phyloP scores from a whole-genome alignment of 106 monocot genomes.

The Allium fistulosum region DNA sequence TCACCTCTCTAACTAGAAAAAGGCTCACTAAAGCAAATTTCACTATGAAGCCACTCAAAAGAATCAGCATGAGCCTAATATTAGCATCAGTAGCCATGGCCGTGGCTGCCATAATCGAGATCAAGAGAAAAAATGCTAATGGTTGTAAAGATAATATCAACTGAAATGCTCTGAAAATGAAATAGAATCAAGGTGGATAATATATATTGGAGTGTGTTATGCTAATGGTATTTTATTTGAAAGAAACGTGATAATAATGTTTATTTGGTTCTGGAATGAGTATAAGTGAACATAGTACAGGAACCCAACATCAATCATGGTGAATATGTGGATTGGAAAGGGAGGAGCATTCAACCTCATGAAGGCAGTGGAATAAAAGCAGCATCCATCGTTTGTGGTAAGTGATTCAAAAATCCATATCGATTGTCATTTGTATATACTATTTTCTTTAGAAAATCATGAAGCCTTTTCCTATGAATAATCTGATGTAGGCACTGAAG shows the following conservation, averaged over 20 bases:
- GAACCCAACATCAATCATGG: background rate
- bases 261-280: too few species aligned
- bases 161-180: too few species aligned
- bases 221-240: too few species aligned
- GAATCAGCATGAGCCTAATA: constrained; percentile 13
- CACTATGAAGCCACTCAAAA: background rate
- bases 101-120: constrained; percentile 14
- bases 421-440: too few species aligned
- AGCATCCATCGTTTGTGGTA: background rate
- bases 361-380: constrained; percentile 1
- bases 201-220: too few species aligned
- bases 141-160: too few species aligned
- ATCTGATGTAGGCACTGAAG: too few species aligned
- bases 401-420: too few species aligned
- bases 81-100: constrained; percentile 12
- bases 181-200: too few species aligned
- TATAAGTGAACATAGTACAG: background rate
- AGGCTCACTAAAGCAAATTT: background rate
- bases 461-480: too few species aligned
- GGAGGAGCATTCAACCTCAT: background rate
- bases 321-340: background rate
- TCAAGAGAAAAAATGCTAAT: constrained; percentile 10
- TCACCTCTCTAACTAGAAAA: background rate
- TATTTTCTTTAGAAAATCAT: too few species aligned
- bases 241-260: too few species aligned